Evolutionary conservation across 208 protist species (phyloP).

Genomic region (Trichomonas vaginalis): DNA sequence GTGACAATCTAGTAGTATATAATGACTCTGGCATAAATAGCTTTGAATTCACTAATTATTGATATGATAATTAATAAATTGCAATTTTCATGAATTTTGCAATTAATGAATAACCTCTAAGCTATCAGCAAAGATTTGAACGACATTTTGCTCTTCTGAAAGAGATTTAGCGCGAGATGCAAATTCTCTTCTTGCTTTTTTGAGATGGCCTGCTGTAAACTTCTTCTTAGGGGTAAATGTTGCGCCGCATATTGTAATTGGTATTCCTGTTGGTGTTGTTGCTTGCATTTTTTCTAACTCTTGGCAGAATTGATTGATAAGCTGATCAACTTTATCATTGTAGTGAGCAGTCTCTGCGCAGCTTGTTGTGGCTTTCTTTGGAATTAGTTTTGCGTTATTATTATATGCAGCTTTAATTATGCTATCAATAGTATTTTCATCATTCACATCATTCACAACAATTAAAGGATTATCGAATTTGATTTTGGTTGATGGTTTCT

Average conservation of each 20-base stretch:
- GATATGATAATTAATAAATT: too few species aligned
- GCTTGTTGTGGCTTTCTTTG: neutral
- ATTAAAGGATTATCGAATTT: neutral
- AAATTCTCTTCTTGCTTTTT: neutral
- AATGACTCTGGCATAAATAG: too few species aligned
- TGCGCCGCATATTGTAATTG: neutral
- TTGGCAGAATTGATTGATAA: neutral
- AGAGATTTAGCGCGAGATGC: neutral
- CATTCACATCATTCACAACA: neutral
- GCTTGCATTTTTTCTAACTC: neutral
- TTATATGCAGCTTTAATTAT: neutral
- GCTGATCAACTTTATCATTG: neutral
- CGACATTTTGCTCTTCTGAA: neutral
- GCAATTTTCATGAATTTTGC: too few species aligned
- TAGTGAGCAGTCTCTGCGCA: neutral
- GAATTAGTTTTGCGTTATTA: neutral
- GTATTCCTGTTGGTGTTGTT: neutral
- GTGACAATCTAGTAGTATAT: too few species aligned
- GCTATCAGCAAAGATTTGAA: neutral
- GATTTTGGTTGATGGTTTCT: neutral
- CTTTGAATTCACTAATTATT: too few species aligned
- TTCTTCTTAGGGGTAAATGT: neutral
- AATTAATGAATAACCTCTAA: neutral
- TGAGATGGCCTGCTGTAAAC: neutral
- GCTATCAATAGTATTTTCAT: neutral